Percentiles rank a stretch among this genome's conserved stretches.
phyloP scores from a whole-genome alignment of 306 rosid species.

The Castanospermum australe region DNA sequence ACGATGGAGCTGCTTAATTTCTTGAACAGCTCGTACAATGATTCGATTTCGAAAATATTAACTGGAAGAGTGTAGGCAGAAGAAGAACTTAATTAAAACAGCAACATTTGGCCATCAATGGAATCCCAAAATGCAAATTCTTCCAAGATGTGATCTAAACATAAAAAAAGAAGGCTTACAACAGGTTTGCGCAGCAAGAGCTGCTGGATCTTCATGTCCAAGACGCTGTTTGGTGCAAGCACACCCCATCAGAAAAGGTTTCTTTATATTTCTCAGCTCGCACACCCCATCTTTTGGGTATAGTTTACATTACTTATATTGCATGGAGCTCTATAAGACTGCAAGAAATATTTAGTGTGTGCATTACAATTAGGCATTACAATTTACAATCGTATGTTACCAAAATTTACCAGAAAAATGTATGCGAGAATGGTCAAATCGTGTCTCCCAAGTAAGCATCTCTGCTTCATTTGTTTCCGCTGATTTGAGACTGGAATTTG shows the following conservation, averaged over 20 bases:
- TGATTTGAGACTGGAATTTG: conserved; percentile 11
- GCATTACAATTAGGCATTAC: background rate
- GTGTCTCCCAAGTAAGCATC: background rate
- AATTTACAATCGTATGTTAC: background rate
- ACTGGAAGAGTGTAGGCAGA: conserved; percentile 31
- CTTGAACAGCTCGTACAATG: conserved; percentile 51
- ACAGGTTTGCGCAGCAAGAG: conserved; percentile 54
- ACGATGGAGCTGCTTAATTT: conserved; percentile 53
- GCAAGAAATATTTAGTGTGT: background rate
- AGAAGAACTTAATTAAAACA: background rate
- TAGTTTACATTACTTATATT: background rate
- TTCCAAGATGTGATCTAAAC: background rate
- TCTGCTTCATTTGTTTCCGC: background rate
- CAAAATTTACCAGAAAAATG: background rate
- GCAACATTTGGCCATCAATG: background rate
- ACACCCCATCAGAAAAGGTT: conserved; percentile 36
- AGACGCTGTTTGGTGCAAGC: conserved; percentile 39
- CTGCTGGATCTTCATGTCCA: conserved; percentile 35
- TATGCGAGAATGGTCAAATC: background rate
- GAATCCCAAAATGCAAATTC: background rate
- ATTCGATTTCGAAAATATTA: conserved; percentile 40
- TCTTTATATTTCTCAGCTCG: background rate
- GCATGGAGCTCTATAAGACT: background rate
- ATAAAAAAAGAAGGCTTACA: conserved; percentile 34
- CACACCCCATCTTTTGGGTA: background rate